Evolutionary conservation across 2,329 filamentous ascomycete genomes (phyloP), one percentile per base, ranked within the genome.

Genomic region (Gaeumannomyces tritici): DNA sequence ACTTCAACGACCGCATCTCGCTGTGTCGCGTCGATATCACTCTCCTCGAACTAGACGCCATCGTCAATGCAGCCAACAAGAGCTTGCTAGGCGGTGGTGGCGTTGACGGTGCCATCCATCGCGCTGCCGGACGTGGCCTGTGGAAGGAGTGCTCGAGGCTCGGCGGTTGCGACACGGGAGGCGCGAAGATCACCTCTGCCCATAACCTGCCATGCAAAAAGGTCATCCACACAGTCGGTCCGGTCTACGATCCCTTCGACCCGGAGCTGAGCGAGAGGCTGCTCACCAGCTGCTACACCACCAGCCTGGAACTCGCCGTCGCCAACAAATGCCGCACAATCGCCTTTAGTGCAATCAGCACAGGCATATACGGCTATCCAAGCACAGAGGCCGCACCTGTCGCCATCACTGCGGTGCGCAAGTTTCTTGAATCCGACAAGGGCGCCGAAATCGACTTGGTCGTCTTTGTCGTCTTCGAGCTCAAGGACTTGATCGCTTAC

Each of bases 221-320:
- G 66, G 83, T 98, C 67, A 96, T 98, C 62, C 95, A 98, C 73
- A 86, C 95, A 24, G 93, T 97, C 4, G 95, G 95, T 0, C 95
- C 95, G 0, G 75, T 96, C 33, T 97, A 93, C 74, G 67, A 76
- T 61, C 67, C 68, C 0, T 69, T 73, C 4, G 71, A 78, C 24
- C 70, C 71, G 15, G 68, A 77, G 26, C 73, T 70, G 13, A 78
- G 79, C 61, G 72, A 81, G 76, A 63, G 74, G 71, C 66, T 89
- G 56, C 75, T 89, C 28, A 71, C 72, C 21, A 74, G 76, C 60
- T 87, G 92, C 76, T 99, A 99, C 72, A 78, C 77, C 9, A 84
- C 77, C 55, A 89, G 87, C 67, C 74, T 98, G 63, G 77, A 89
- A 68, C 72, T 96, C n/a, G 92, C 92, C 0, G 86, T 85, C 0